A percentile compares a stretch with the other conserved stretches of the same genome.
Conservation (phyloP, 306 rosid genomes). For the Cucumis sativus region Cucumber_9930_V3 NC_026657.2:25361501-25362000, state of each 20-base stretch:
- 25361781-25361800: neutral
- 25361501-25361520: neutral
- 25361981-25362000: constrained; percentile 23
- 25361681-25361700: constrained; percentile 95
- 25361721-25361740: constrained; percentile 82
- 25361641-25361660: constrained; percentile 63
- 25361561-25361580: neutral
- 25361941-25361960: neutral
- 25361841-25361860: constrained; percentile 72
- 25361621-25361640: neutral
- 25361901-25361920: constrained; percentile 50
- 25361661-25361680: constrained; percentile 91
- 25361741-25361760: constrained; percentile 39
- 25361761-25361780: neutral
- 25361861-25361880: constrained; percentile 63
- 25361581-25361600: constrained; percentile 4
- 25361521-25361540: neutral
- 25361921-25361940: neutral
- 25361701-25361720: constrained; percentile 86
- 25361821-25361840: constrained; percentile 4
- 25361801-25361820: neutral
- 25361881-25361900: constrained; percentile 20
- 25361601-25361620: neutral
- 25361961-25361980: neutral
- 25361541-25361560: neutral